A percentile compares a stretch with the other conserved stretches of the same genome.
Evolutionary conservation across 768 basidiomycete genomes (phyloP).

Genomic region (Lactifluus subvellereus): DNA sequence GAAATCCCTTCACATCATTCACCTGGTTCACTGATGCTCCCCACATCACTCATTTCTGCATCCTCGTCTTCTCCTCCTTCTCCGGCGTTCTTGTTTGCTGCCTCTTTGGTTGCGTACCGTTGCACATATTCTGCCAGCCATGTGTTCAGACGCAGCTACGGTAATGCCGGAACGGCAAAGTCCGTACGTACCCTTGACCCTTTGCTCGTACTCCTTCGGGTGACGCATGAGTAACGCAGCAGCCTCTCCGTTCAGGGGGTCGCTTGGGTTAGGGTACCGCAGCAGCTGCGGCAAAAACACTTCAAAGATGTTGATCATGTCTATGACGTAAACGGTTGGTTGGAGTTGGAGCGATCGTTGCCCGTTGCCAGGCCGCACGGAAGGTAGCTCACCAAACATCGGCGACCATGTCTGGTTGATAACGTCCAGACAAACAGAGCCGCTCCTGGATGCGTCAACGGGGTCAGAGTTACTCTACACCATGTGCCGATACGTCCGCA

Average conservation of each 20-base stretch:
- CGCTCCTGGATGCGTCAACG: conserved; percentile 54
- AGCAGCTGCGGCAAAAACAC: conserved; percentile 95
- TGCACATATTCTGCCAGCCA: conserved; percentile 82
- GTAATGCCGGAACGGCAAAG: background rate
- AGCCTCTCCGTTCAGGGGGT: conserved; percentile 96
- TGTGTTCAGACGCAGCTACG: conserved; percentile 1
- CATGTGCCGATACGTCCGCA: conserved; percentile 33
- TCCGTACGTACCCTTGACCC: conserved; percentile 77
- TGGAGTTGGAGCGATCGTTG: background rate
- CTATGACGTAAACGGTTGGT: conserved; percentile 36
- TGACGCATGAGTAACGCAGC: conserved; percentile 97
- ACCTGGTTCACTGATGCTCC: conserved; percentile 68
- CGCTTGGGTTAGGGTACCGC: conserved; percentile 97
- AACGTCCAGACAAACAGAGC: conserved; percentile 96
- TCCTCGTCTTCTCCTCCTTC: conserved; percentile 67
- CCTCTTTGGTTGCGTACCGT: conserved; percentile 87
- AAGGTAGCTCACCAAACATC: conserved; percentile 78
- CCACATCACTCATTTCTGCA: conserved; percentile 83
- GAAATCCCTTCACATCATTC: conserved; percentile 31
- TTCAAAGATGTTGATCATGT: conserved; percentile 99
- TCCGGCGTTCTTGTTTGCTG: conserved; percentile 67
- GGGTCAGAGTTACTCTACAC: conserved; percentile 19
- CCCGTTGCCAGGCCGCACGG: conserved; percentile 13
- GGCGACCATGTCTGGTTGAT: conserved; percentile 99
- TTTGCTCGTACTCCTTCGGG: conserved; percentile 90